Percentiles rank a stretch among this genome's conserved stretches.
Conservation (phyloP, 129 eudicot species). For the Logfia minima region DNA sequence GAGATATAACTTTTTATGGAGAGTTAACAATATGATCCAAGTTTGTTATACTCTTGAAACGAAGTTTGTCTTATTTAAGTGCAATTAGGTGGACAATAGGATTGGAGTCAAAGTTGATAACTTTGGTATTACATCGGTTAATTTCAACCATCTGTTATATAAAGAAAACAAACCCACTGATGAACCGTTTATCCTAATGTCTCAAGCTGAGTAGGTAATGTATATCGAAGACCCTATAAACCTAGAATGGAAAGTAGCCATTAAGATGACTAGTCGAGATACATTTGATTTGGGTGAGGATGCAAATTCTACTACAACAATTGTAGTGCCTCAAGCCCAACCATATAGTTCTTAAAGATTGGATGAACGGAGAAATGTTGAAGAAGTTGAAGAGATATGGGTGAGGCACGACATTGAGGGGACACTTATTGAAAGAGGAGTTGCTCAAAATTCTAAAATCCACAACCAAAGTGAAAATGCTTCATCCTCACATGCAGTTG, state of each 20-base stretch:
- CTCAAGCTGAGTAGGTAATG: not conserved
- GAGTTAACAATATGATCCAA: slow-evolving; percentile 14
- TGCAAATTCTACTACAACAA: not conserved
- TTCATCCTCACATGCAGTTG: not conserved
- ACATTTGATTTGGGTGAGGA: slow-evolving; percentile 13
- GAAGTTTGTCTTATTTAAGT: slow-evolving; percentile 10
- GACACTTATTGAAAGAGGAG: not conserved
- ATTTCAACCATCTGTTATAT: slow-evolving; percentile 14
- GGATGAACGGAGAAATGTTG: not conserved
- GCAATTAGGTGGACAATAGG: slow-evolving; percentile 7
- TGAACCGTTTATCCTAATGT: not conserved
- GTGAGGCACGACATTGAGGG: slow-evolving; percentile 5
- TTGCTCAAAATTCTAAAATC: too few species aligned
- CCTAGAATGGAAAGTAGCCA: not conserved
- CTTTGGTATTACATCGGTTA: not conserved
- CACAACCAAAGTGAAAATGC: too few species aligned
- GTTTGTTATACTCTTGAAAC: not conserved
- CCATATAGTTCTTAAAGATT: slow-evolving; percentile 6
- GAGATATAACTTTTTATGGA: not conserved
- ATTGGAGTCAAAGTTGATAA: not conserved
- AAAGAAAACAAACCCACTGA: slow-evolving; percentile 2
- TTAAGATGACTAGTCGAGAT: not conserved
- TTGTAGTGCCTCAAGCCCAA: not conserved
- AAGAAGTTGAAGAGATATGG: not conserved
- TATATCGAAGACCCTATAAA: slow-evolving; percentile 17